A percentile compares a stretch with the other conserved stretches of the same genome.
Conservation (phyloP, 2,329 filamentous ascomycete species). For the Paecilomyces niveus region DNA sequence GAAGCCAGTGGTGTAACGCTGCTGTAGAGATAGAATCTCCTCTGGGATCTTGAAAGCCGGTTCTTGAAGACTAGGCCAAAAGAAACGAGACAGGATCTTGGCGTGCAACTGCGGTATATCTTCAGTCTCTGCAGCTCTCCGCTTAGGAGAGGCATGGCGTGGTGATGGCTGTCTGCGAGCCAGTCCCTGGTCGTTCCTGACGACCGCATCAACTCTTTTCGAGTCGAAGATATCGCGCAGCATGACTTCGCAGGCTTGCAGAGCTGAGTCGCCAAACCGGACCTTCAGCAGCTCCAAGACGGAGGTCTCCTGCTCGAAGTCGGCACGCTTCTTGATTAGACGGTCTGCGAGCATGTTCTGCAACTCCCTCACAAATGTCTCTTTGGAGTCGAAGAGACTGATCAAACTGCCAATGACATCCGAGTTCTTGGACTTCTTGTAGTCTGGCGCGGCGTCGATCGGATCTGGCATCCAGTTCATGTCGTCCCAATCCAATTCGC, state of each 20-base stretch:
- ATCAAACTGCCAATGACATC: constrained; percentile 91
- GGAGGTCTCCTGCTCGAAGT: constrained; percentile 72
- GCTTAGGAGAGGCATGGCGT: constrained; percentile 13
- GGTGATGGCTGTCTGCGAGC: constrained; percentile 17
- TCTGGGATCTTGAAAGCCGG: constrained; percentile 40
- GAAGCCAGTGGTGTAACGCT: constrained; percentile 67
- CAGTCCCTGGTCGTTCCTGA: constrained; percentile 49
- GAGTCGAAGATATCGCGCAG: constrained; percentile 87
- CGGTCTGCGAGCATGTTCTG: constrained; percentile 83
- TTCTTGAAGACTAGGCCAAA: constrained; percentile 77
- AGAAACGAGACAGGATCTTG: constrained; percentile 84
- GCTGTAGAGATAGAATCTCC: constrained; percentile 51
- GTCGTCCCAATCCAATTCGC: constrained; percentile 81
- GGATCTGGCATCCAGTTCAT: constrained; percentile 91
- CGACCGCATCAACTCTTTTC: constrained; percentile 60
- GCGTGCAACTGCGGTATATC: constrained; percentile 55
- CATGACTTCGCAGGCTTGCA: constrained; percentile 97
- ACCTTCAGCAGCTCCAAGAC: constrained; percentile 83
- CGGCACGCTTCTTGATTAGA: constrained; percentile 56
- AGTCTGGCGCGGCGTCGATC: constrained; percentile 85
- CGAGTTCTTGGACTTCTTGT: constrained; percentile 78
- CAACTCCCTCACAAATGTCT: constrained; percentile 90
- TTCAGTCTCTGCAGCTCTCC: constrained; percentile 23
- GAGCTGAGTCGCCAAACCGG: constrained; percentile 73
- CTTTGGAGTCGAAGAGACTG: constrained; percentile 78